Evolutionary conservation across 176 grass and related monocot genomes (phyloP).

Genomic region (Oryza nivara): DNA sequence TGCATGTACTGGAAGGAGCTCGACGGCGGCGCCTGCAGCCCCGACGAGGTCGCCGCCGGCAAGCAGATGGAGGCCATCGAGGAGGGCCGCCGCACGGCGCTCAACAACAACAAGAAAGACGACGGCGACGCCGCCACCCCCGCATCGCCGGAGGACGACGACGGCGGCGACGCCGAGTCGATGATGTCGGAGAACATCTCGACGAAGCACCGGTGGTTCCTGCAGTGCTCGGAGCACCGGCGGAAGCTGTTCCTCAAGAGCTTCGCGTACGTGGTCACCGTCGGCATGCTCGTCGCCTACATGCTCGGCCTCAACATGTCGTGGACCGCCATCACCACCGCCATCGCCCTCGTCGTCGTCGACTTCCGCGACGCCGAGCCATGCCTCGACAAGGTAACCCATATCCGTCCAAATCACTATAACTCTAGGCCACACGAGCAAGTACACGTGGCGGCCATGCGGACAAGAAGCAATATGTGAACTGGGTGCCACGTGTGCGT

Average conservation of each 20-base stretch:
- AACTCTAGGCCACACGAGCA: not conserved
- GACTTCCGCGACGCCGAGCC: conserved; percentile 87
- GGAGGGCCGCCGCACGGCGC: conserved; percentile 47
- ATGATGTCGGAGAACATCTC: conserved; percentile 61
- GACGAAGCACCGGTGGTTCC: conserved; percentile 49
- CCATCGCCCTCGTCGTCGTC: conserved; percentile 84
- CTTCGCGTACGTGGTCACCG: conserved; percentile 82
- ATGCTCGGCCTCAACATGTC: conserved; percentile 97
- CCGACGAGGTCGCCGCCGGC: conserved; percentile 11
- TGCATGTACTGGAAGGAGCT: conserved; percentile 81
- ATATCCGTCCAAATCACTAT: not conserved
- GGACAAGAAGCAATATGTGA: too few species aligned
- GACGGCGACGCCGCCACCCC: not conserved
- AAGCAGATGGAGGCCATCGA: conserved; percentile 51
- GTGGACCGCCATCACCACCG: conserved; percentile 88
- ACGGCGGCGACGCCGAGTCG: conserved; percentile 15
- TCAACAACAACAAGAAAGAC: conserved; percentile 27
- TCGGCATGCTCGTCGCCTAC: conserved; percentile 75
- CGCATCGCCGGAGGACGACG: not conserved
- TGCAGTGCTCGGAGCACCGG: conserved; percentile 66
- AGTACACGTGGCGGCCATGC: not conserved
- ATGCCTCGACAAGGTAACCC: conserved; percentile 75
- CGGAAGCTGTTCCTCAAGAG: conserved; percentile 65
- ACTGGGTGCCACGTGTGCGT: not conserved
- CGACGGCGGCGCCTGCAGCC: conserved; percentile 23